These are phyloP conservation scores for Rhodotorula sp. DNA, from an alignment of 1,284 basidiomycete genomes.

Conservation along the genomic window DNA sequence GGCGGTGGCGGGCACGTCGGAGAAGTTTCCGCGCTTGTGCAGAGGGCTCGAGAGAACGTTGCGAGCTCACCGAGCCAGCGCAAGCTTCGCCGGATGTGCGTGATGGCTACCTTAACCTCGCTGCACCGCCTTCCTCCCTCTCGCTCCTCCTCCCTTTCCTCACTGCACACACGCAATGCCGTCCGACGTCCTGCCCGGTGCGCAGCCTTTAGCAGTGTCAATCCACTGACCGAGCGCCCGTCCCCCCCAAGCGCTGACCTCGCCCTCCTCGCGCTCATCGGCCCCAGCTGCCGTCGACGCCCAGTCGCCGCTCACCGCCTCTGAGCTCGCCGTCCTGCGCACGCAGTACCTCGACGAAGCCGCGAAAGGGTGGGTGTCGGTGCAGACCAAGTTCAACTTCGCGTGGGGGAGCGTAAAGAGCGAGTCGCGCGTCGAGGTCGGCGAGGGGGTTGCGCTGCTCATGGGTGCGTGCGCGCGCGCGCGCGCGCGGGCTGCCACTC, in stretches of 20 bases:
- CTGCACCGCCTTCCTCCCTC: conserved; percentile 4
- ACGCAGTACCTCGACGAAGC: conserved; percentile 33
- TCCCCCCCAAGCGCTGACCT: background rate
- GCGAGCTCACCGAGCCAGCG: background rate
- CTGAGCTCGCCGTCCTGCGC: conserved; percentile 34
- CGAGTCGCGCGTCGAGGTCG: conserved; percentile 75
- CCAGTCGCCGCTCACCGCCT: conserved; percentile 30
- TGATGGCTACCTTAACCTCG: fast-evolving
- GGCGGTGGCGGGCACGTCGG: too few relatives aligned
- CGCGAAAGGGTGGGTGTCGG: conserved; percentile 75
- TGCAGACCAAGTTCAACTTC: conserved; percentile 98
- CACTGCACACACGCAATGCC: background rate
- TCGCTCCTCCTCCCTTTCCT: background rate
- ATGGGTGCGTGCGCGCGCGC: conserved; percentile 65
- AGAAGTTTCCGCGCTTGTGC: background rate
- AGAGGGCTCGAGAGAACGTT: too few relatives aligned
- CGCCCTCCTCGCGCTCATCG: background rate
- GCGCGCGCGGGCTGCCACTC: too few relatives aligned
- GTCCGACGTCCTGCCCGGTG: conserved; percentile 11
- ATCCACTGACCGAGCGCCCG: background rate
- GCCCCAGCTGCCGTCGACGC: conserved; percentile 40
- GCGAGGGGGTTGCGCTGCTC: conserved; percentile 83
- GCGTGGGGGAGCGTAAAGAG: conserved; percentile 90
- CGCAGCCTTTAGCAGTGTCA: too few relatives aligned
- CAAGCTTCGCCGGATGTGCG: background rate